These are phyloP conservation scores for Alternaria hordeiaustralica DNA, from an alignment of 2,329 filamentous ascomycete genomes.

Conservation along the genomic window DNA sequence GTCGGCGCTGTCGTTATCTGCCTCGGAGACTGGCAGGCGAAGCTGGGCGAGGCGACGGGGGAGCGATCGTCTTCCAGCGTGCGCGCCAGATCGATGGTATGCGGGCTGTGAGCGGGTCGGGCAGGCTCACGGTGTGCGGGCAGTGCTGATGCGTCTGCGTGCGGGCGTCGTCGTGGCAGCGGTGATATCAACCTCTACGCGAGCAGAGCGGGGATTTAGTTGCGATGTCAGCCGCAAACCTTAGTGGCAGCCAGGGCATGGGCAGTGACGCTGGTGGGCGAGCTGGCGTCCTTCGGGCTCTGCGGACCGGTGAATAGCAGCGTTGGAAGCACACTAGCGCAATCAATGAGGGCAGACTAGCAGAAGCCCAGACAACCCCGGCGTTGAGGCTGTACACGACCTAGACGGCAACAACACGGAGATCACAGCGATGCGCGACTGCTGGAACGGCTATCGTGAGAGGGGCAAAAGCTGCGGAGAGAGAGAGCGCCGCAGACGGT, in stretches of 20 bases:
- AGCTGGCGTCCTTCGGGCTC: constrained; percentile 24
- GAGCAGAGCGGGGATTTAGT: constrained; percentile 31
- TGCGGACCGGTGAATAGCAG: constrained; percentile 37
- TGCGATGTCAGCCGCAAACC: constrained; percentile 26
- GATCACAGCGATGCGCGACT: neutral
- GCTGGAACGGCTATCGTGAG: neutral
- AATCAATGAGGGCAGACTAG: constrained; percentile 17
- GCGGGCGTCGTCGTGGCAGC: constrained; percentile 20
- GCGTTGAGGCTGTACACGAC: constrained; percentile 9
- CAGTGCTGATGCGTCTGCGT: constrained; percentile 24
- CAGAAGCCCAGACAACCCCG: constrained; percentile 17
- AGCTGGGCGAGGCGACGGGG: constrained; percentile 41
- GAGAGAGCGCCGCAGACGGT: constrained; percentile 5
- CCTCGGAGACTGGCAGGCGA: constrained; percentile 38
- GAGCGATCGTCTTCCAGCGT: constrained; percentile 42
- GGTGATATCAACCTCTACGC: constrained; percentile 31
- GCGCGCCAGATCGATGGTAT: constrained; percentile 49
- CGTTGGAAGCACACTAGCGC: constrained; percentile 29
- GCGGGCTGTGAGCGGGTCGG: constrained; percentile 11
- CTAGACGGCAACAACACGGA: neutral
- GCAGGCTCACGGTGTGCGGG: constrained; percentile 27
- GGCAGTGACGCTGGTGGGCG: constrained; percentile 25
- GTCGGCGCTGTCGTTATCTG: constrained; percentile 49
- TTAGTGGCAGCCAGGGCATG: constrained; percentile 29
- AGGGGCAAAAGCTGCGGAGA: neutral